Conservation (phyloP, 371 early-diverging fungal genomes). For the Mucor piriformis region DNA sequence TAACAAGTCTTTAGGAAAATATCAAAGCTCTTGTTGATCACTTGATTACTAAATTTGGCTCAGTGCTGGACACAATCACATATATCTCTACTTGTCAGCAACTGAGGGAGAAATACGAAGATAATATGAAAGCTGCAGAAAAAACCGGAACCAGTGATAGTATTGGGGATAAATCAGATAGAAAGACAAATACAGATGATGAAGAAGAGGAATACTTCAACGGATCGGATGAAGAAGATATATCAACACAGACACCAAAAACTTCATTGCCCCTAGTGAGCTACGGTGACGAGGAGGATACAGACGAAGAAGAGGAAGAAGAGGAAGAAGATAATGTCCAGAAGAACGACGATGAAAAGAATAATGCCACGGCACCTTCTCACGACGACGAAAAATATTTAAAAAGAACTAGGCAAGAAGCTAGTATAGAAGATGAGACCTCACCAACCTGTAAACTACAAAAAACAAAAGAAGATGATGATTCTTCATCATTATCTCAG, state of each 20-base stretch:
- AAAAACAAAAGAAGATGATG: too few species aligned
- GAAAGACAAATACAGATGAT: slow-evolving; percentile 22
- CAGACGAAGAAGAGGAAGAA: slow-evolving; percentile 1
- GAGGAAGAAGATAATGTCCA: background rate
- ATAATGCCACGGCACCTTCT: background rate
- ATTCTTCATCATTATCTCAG: too few species aligned
- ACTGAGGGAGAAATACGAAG: slow-evolving; percentile 64
- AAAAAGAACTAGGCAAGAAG: slow-evolving; percentile 9
- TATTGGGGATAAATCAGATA: slow-evolving; percentile 21
- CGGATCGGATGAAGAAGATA: slow-evolving; percentile 68
- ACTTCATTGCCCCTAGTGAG: slow-evolving; percentile 37
- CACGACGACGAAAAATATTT: background rate
- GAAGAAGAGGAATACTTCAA: slow-evolving; percentile 90
- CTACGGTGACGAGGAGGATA: slow-evolving; percentile 43
- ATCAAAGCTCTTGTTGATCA: slow-evolving; percentile 72
- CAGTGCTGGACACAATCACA: slow-evolving; percentile 60
- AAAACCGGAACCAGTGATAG: slow-evolving; percentile 1
- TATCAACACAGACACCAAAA: slow-evolving; percentile 7
- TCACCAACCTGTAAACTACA: background rate
- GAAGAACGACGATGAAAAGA: background rate
- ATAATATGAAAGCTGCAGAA: slow-evolving; percentile 47
- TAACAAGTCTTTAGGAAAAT: slow-evolving; percentile 53
- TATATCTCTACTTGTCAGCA: slow-evolving; percentile 66
- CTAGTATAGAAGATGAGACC: background rate
- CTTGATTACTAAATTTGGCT: slow-evolving; percentile 66